phyloP scores from a whole-genome alignment of 306 rosid species.

The cucumber (Cucumis sativus) region Cucumber_9930_V3 NC_026658.2:14312501-14313000 shows the following conservation, averaged over 20 bases:
- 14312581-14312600: not conserved
- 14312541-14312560: not conserved
- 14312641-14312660: not conserved
- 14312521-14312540: not conserved
- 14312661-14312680: not conserved
- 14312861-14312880: not conserved
- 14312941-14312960: not conserved
- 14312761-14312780: not conserved
- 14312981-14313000: not conserved
- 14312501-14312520: not conserved
- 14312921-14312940: not conserved
- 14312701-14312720: not conserved
- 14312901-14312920: not conserved
- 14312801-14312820: not conserved
- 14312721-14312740: not conserved
- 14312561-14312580: not conserved
- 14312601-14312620: not conserved
- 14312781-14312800: not conserved
- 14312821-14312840: not conserved
- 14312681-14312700: not conserved
- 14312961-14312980: not conserved
- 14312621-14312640: not conserved
- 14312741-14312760: not conserved
- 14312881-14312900: not conserved
- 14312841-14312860: not conserved